These are phyloP conservation scores for Lactifluus piperatus DNA, from an alignment of 768 basidiomycete species.

Conservation along the genomic window DNA sequence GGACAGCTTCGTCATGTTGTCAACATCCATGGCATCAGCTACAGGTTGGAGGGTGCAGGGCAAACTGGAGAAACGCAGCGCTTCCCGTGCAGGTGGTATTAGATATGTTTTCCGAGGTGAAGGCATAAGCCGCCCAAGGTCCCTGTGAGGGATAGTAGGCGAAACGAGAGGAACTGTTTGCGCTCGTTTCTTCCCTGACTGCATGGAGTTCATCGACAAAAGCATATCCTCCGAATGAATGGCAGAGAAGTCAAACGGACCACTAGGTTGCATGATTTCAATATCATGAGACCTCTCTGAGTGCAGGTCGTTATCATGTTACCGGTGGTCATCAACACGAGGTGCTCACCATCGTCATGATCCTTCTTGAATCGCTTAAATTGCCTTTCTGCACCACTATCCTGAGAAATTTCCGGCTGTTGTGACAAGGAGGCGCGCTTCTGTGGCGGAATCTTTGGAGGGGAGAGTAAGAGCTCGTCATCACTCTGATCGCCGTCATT, in stretches of 20 bases:
- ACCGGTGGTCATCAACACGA: neutral
- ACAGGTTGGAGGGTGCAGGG: constrained; percentile 4
- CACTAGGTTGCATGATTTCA: constrained; percentile 3
- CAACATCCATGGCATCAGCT: neutral
- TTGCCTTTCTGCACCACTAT: neutral
- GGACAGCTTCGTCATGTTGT: neutral
- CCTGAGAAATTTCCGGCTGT: neutral
- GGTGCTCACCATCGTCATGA: constrained; percentile 1
- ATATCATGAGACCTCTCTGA: neutral
- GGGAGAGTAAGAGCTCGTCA: constrained; percentile 5
- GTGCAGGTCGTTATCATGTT: neutral
- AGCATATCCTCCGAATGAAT: neutral
- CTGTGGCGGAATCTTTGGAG: neutral
- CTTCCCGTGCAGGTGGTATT: constrained; percentile 8
- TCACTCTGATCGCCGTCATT: neutral
- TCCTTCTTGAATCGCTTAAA: constrained; percentile 8
- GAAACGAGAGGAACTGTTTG: constrained; percentile 15
- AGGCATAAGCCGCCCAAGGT: constrained; percentile 12
- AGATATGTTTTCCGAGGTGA: constrained; percentile 2
- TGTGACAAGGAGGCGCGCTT: constrained; percentile 3
- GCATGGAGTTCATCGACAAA: neutral
- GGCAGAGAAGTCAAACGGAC: constrained; percentile 19
- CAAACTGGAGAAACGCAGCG: constrained; percentile 19
- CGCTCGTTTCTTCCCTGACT: constrained; percentile 6
- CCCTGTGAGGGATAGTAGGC: neutral